A percentile compares a stretch with the other conserved stretches of the same genome.
These are phyloP conservation scores for Leptosphaerulina australis DNA, from an alignment of 2,329 filamentous ascomycete species.

Conservation along the genomic window DNA sequence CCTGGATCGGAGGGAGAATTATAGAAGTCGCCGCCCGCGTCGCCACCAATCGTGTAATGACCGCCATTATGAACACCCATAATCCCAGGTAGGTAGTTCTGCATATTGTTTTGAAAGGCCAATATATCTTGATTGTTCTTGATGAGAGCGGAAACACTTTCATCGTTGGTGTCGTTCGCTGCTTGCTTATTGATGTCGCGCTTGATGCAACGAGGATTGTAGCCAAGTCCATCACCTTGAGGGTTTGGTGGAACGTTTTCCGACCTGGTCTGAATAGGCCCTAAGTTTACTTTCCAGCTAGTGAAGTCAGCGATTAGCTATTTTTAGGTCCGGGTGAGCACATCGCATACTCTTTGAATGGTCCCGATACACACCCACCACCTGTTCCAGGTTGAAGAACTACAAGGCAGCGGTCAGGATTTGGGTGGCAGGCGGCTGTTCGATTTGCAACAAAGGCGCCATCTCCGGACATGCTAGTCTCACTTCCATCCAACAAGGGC, in stretches of 20 bases:
- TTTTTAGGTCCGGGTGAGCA: background rate
- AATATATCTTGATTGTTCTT: conserved; percentile 45
- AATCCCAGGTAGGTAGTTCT: conserved; percentile 13
- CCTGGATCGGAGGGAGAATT: conserved; percentile 46
- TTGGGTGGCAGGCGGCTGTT: conserved; percentile 28
- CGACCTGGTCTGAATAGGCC: conserved; percentile 53
- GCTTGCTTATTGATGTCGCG: conserved; percentile 45
- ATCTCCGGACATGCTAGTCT: conserved; percentile 42
- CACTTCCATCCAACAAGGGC: conserved; percentile 29
- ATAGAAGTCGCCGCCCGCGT: conserved; percentile 52
- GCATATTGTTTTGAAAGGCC: conserved; percentile 41
- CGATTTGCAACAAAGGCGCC: conserved; percentile 30
- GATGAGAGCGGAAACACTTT: conserved; percentile 45
- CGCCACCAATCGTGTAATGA: conserved; percentile 52
- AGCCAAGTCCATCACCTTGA: conserved; percentile 22
- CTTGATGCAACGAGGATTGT: conserved; percentile 41
- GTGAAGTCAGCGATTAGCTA: background rate
- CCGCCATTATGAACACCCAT: conserved; percentile 52
- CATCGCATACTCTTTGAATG: conserved; percentile 8
- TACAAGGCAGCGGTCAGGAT: conserved; percentile 1
- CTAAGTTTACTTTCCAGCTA: conserved; percentile 51
- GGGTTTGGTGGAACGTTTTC: conserved; percentile 32
- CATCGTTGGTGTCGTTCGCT: conserved; percentile 33
- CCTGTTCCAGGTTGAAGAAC: conserved; percentile 20
- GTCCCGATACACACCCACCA: conserved; percentile 19